Percentiles rank a stretch among this genome's conserved stretches.
These are phyloP conservation scores for Salvia sclarea DNA, from an alignment of 305 asterid species.

Conservation along the genomic window DNA sequence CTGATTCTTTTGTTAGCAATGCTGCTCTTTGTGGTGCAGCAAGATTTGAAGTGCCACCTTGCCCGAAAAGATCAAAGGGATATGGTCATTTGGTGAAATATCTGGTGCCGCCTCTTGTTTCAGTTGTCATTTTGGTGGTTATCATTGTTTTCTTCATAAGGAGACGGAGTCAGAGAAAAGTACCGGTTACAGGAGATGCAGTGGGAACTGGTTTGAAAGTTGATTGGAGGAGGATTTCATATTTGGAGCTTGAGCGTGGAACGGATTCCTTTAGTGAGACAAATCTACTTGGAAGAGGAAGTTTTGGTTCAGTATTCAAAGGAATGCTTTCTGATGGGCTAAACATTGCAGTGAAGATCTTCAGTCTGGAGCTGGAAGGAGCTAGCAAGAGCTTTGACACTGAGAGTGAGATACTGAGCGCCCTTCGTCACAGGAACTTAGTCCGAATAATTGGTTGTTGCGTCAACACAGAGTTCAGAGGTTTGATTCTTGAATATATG, in stretches of 20 bases:
- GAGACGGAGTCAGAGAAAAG: background rate
- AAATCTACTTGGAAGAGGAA: conserved; percentile 37
- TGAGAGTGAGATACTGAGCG: conserved; percentile 35
- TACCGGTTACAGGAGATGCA: background rate
- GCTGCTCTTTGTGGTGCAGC: conserved; percentile 26
- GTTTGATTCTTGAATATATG: conserved; percentile 26
- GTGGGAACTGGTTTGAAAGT: background rate
- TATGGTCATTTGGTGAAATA: background rate
- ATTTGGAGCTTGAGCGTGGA: conserved; percentile 33
- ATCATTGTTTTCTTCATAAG: conserved; percentile 2
- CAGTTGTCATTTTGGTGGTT: background rate
- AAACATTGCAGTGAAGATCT: conserved; percentile 38
- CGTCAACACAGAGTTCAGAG: conserved; percentile 31
- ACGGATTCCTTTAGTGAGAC: conserved; percentile 30
- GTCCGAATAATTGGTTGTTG: conserved; percentile 32
- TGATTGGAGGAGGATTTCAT: conserved; percentile 36
- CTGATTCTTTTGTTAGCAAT: conserved; percentile 19
- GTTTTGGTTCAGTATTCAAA: conserved; percentile 35
- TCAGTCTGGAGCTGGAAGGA: conserved; percentile 25
- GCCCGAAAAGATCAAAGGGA: background rate
- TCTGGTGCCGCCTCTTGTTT: conserved; percentile 12
- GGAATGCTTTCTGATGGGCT: conserved; percentile 36
- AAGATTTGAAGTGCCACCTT: conserved; percentile 23
- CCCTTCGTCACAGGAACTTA: conserved; percentile 34
- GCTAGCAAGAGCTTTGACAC: conserved; percentile 32